Evolutionary conservation across 306 rosid species (phyloP).

Genomic region (Arachis hypogaea): DNA sequence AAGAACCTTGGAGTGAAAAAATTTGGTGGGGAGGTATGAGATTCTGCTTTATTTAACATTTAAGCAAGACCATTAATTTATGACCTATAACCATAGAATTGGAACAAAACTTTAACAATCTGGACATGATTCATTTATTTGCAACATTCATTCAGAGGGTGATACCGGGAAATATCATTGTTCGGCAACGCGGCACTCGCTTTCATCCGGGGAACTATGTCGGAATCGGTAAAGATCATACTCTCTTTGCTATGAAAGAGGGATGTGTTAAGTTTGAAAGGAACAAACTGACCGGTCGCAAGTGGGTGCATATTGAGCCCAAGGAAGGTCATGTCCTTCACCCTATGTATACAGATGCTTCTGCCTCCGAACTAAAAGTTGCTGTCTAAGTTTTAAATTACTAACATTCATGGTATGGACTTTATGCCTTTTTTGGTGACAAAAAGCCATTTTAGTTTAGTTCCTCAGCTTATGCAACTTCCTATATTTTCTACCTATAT

Average conservation of each 20-base stretch:
- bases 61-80: slow-evolving; percentile 6
- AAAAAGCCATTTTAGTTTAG: slow-evolving; percentile 1
- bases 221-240: slow-evolving; percentile 85
- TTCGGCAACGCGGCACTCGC: slow-evolving; percentile 86
- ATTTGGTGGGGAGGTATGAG: slow-evolving; percentile 91
- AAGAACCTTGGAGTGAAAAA: slow-evolving; percentile 94
- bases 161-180: slow-evolving; percentile 90
- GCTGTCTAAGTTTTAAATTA: slow-evolving; percentile 37
- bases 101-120: background rate
- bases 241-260: slow-evolving; percentile 81
- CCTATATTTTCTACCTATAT: too few species aligned
- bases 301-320: slow-evolving; percentile 84
- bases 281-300: slow-evolving; percentile 80
- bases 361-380: slow-evolving; percentile 43
- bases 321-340: slow-evolving; percentile 89
- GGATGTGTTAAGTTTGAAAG: slow-evolving; percentile 80
- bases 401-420: slow-evolving; percentile 4
- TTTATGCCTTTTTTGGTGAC: background rate
- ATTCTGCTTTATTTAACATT: background rate
- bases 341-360: slow-evolving; percentile 62
- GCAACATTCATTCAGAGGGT: slow-evolving; percentile 53
- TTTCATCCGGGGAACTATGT: slow-evolving; percentile 95
- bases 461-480: slow-evolving; percentile 5
- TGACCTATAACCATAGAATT: background rate
- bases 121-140: background rate